Evolutionary conservation across 805 yeast species (phyloP), one percentile per base, ranked within the genome.

Genomic region (Saturnispora kantuleensis): DNA sequence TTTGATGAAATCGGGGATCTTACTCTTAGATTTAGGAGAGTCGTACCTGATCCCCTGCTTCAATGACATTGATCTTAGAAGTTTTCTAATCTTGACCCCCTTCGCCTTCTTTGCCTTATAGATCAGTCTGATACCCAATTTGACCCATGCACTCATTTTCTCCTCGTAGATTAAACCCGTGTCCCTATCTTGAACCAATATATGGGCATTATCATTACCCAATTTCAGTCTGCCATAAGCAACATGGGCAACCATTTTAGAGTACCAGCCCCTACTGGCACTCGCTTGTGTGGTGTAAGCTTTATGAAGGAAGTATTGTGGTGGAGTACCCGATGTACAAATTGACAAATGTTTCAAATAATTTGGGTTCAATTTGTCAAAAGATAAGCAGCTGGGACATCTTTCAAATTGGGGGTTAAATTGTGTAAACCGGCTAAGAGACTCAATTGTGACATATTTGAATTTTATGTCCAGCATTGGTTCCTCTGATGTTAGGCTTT

Each of bases 91-190:
- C 49, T 79, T 68, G 30, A 49, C 52, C 34, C 51, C 52, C 37
- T 70, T 68, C 47, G 73, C 74, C 29, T 62, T 74, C 49, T 81
- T 73, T 2, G 95, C 90, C 54, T 81, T 77, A 62, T 90, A 90
- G 2, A 90, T 66, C 37, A 90, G 63, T 37, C 96, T 63, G 43
- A 90, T 90, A 0, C 97, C 98, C 32, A 93, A 58, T 40, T 96
- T 70, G 10, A 93, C 93, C 55, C 85, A 85, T 1, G 84, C 77
- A 47, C 89, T 81, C 84, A 93, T 90, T 55, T 87, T 87, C 56
- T 90, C 98, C 59, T 90, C 97, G 56, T 84, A 63, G n/a, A 90
- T 77, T 38, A 85, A 73, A 0, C 98, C 98, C 0, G 96, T 81
- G 13, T 74, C 69, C 49, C 98, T 70, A 59, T 93, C 97, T 60